These are phyloP conservation scores for Liquidambar formosana DNA, from an alignment of 164 flowering plant genomes.

Conservation along the genomic window DNA sequence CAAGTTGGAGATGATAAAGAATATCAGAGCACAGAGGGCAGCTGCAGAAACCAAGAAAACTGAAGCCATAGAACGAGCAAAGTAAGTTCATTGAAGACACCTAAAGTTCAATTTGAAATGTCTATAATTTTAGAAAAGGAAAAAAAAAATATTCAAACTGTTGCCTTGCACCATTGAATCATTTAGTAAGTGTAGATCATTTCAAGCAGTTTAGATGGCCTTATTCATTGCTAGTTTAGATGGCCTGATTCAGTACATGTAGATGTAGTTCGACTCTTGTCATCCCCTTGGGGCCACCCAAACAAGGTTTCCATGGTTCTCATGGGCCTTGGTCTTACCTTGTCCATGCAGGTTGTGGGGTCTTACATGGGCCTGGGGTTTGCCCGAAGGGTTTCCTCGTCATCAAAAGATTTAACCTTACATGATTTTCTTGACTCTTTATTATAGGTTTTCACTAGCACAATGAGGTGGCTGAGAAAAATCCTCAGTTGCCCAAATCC, in stretches of 20 bases:
- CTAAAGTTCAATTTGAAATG: background rate
- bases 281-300: too few species aligned
- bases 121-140: background rate
- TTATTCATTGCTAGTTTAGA: background rate
- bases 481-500: too few species aligned
- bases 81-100: constrained; percentile 40
- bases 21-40: constrained; percentile 74
- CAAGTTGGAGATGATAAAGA: constrained; percentile 88
- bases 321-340: too few species aligned
- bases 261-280: too few species aligned
- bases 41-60: constrained; percentile 54
- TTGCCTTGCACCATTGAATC: background rate
- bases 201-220: background rate
- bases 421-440: background rate
- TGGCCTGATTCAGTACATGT: too few species aligned
- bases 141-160: background rate
- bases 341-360: too few species aligned
- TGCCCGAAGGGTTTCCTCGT: too few species aligned
- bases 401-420: too few species aligned
- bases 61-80: constrained; percentile 79
- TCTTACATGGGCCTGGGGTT: too few species aligned
- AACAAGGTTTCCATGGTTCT: too few species aligned
- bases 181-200: background rate
- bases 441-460: background rate
- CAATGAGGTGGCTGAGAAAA: background rate